Base-by-base conservation (phyloP, 352 stramenopile genomes). In the Globisporangium solare region DNA sequence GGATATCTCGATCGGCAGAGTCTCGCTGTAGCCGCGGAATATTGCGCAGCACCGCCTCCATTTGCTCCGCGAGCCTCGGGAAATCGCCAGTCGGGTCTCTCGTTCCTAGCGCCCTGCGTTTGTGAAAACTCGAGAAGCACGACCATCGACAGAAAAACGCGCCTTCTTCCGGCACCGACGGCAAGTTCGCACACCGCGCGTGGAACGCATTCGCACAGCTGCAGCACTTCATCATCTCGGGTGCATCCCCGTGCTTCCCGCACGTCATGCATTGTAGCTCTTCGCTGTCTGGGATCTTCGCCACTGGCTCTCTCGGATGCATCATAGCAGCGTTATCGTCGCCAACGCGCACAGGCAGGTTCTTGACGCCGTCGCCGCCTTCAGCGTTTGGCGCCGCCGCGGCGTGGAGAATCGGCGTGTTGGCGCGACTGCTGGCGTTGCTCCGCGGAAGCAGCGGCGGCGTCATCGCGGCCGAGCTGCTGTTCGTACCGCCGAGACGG, bases 101-200 rank as follows among this genome's bases (percentile, higher is more conserved):
- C 27, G 31, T n/a, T 15, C 21, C 21, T 8, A 39, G 24, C 41
- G 48, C 47, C 47, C 82, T 73, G 37, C 24, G 55, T 54, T 74
- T 74, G 55, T 66, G 66, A 54, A 73, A 86, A n/a, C 54, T 57
- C 18, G 68, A 61, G 60, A 85, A 91, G 67, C 81, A 91, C 27
- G 64, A 58, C 61, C 81, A 85, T 15, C 70, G 72, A 31, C 81
- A 91, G 51, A 89, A 91, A 24, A 86, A 69, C 41, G 79, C 75
- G n/a, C 69, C 69, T 37, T 86, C 77, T 58, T 91, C 74, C 0
- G 78, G 78, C 10, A 77, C 76, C 27, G 76, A 70, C 39, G 76
- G 74, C 17, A 91, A 54, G 47, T 85, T 89, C 27, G 71, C 78
- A 59, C 81, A 91, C 45, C 74, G 59, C 13, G 76, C 68, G 60